Evolutionary conservation across 345 rosid genomes (phyloP).

Genomic region (Erucastrum elatum): DNA sequence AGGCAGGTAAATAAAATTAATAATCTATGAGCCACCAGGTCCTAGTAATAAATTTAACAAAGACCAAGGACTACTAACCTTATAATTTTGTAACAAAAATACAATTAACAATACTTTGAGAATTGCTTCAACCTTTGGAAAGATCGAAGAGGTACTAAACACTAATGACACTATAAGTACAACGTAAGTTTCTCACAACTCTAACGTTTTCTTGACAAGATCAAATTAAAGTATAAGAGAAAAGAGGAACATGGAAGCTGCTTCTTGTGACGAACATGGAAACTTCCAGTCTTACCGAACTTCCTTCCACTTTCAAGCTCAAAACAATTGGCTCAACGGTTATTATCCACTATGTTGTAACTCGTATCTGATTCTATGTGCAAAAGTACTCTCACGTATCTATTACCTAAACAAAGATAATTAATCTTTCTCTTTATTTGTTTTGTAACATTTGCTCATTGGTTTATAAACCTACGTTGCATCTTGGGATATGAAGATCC

Average conservation of each 20-base stretch:
- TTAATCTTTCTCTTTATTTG: not conserved
- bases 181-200: not conserved
- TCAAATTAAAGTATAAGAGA: not conserved
- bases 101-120: too few relatives aligned
- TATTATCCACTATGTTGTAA: not conserved
- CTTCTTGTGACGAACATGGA: constrained; percentile 4
- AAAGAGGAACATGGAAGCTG: not conserved
- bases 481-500: constrained; percentile 22
- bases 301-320: constrained; percentile 1
- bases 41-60: not conserved
- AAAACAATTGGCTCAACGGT: not conserved
- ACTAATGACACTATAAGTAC: not conserved
- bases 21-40: not conserved
- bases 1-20: not conserved
- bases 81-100: not conserved
- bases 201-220: not conserved
- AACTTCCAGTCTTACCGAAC: constrained; percentile 1
- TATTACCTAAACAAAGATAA: not conserved
- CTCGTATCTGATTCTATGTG: not conserved
- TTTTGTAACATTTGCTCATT: not conserved
- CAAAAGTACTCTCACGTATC: not conserved
- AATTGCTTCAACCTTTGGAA: not conserved
- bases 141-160: constrained; percentile 2
- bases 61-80: not conserved
- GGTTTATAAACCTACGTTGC: not conserved